phyloP scores from a whole-genome alignment of 768 basidiomycete genomes.

The Russula sp. region DNA sequence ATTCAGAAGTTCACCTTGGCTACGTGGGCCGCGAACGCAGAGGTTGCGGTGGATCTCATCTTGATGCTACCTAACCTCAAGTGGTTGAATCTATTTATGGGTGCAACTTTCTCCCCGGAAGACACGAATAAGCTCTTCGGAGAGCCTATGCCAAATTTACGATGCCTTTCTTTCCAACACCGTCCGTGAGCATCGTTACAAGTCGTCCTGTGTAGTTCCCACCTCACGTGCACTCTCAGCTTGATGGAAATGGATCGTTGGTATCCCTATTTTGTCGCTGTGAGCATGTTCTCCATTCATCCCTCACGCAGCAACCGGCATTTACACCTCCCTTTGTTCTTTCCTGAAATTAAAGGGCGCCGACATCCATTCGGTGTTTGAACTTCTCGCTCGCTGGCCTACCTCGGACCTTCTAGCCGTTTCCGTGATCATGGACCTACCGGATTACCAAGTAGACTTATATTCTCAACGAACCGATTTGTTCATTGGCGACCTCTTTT shows the following conservation, averaged over 20 bases:
- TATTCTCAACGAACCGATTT: too few species aligned
- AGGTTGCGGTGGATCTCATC: constrained; percentile 62
- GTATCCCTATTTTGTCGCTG: too few species aligned
- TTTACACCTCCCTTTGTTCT: too few species aligned
- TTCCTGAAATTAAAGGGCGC: too few species aligned
- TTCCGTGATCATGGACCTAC: constrained; percentile 57
- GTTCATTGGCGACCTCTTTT: constrained; percentile 52
- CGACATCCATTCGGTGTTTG: constrained; percentile 76
- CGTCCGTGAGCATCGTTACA: constrained; percentile 44
- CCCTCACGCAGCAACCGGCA: too few species aligned
- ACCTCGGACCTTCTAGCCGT: constrained; percentile 34
- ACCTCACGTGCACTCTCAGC: too few species aligned
- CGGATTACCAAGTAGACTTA: too few species aligned
- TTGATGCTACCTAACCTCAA: constrained; percentile 44
- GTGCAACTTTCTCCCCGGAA: constrained; percentile 72
- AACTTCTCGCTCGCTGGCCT: constrained; percentile 61
- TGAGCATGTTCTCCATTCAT: background rate
- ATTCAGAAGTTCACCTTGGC: constrained; percentile 47
- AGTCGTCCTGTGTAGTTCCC: too few species aligned
- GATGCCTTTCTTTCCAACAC: constrained; percentile 60
- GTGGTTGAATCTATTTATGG: constrained; percentile 57
- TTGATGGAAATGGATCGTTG: too few species aligned
- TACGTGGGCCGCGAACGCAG: constrained; percentile 64
- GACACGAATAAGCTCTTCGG: constrained; percentile 66
- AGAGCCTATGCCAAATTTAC: constrained; percentile 40